Evolutionary conservation across 352 stramenopile species (phyloP), one percentile per base, ranked within the genome.

Genomic region (Globisporangium orthogonon): DNA sequence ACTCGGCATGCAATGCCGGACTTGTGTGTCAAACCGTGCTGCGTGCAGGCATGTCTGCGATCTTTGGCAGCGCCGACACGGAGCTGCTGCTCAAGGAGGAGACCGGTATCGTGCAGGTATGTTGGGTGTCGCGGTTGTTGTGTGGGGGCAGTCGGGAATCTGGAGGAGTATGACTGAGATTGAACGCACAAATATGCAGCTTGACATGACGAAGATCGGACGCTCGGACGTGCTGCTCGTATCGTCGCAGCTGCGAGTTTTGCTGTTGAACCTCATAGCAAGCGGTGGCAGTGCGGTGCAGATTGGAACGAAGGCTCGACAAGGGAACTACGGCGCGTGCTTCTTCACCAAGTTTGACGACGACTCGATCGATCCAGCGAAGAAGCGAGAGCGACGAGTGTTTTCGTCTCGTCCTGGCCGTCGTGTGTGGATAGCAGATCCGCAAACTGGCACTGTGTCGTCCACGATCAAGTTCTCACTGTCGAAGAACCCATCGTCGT

Each of bases 81-180:
- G 85, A 95, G 53, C 62, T 95, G 17, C 58, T 95, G 55, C 76
- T 95, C 0, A 92, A 93, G 49, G 85, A 95, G 63, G 81, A 95
- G 52, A 91, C 82, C 0, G 83, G 81, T 0, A 87, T 95, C 52
- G 85, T 95, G 10, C 85, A 94, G 75, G 80, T 86, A 31, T 9
- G 62, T 56, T 69, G 10, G 11, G 23, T 23, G 17, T 23, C 23
- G 23, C 23, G 23, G 23, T 1, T 23, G 23, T 23, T 23, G 4
- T 50, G 3, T 3, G 11, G 40, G n/a, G 13, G 17, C 30, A 43
- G 51, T 4, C 3, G 43, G 10, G 23, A 30, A 17, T 43, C 37
- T 4, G 13, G 37, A 10, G 30, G 15, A 62, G 23, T 49, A 5
- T 33, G 89, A 77, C 57, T 89, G 44, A 43, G 78, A 88, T 67